Percentiles rank a stretch among this genome's conserved stretches.
These are phyloP conservation scores for Coemansia sp. DNA, from an alignment of 192 early-diverging fungal species.

Conservation along the genomic window DNA sequence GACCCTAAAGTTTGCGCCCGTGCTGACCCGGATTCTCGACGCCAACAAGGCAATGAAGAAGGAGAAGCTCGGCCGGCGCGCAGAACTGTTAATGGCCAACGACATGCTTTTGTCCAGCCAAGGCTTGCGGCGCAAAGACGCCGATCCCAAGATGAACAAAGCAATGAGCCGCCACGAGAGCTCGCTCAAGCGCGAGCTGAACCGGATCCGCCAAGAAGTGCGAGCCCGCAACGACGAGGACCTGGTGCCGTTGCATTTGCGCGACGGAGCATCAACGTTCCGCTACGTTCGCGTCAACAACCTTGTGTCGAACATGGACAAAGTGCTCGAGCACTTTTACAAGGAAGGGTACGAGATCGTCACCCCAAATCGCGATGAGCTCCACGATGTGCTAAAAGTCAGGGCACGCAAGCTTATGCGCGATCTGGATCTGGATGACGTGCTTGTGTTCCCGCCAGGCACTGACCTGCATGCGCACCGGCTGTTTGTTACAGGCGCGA, in stretches of 20 bases:
- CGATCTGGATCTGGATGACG: conserved; percentile 78
- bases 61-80: conserved; percentile 49
- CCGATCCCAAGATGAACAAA: conserved; percentile 60
- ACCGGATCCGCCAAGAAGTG: conserved; percentile 71
- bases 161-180: conserved; percentile 67
- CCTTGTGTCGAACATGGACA: conserved; percentile 67
- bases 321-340: conserved; percentile 63
- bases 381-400: conserved; percentile 11
- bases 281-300: conserved; percentile 90
- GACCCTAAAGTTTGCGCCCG: conserved; percentile 70
- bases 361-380: neutral
- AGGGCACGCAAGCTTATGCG: conserved; percentile 31
- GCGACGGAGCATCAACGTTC: conserved; percentile 59
- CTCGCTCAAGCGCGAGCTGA: conserved; percentile 73
- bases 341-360: conserved; percentile 60
- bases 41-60: conserved; percentile 17
- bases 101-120: conserved; percentile 80
- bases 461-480: conserved; percentile 87
- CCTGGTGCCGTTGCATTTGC: conserved; percentile 62
- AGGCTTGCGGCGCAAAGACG: conserved; percentile 63
- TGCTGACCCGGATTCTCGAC: conserved; percentile 25
- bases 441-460: conserved; percentile 82
- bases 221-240: conserved; percentile 67
- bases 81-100: conserved; percentile 75
- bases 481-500: conserved; percentile 68